Evolutionary conservation across 2,329 filamentous ascomycete genomes (phyloP).

Genomic region (Aschersonia sp.): DNA sequence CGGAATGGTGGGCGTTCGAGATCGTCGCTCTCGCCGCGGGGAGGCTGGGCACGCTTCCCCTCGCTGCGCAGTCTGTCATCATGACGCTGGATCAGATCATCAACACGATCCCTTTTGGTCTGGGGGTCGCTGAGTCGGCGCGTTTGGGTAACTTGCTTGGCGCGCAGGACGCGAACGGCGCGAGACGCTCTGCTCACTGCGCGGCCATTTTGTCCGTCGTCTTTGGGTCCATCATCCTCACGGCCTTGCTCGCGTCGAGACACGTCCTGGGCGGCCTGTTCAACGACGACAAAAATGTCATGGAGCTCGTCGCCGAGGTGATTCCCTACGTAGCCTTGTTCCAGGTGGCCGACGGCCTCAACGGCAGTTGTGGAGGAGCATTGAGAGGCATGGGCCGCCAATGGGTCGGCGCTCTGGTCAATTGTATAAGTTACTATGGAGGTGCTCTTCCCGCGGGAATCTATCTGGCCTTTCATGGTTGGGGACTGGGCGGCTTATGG

Average conservation of each 20-base stretch:
- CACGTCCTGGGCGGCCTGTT: constrained; percentile 66
- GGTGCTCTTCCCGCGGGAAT: constrained; percentile 71
- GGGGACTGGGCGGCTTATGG: constrained; percentile 72
- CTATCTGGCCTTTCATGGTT: constrained; percentile 73
- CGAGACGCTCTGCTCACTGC: constrained; percentile 57
- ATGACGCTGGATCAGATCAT: constrained; percentile 82
- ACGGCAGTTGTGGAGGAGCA: constrained; percentile 70
- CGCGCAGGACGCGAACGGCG: constrained; percentile 47
- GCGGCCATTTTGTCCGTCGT: constrained; percentile 61
- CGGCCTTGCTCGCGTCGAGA: constrained; percentile 54
- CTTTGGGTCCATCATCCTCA: constrained; percentile 52
- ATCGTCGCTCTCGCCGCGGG: constrained; percentile 77
- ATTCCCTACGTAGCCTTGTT: constrained; percentile 82
- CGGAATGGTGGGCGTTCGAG: constrained; percentile 92
- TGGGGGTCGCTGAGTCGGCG: constrained; percentile 68
- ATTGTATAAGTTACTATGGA: constrained; percentile 71
- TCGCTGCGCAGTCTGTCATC: constrained; percentile 76
- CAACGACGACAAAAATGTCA: constrained; percentile 61
- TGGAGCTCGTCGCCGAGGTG: constrained; percentile 59
- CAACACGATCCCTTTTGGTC: constrained; percentile 75
- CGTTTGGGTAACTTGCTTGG: constrained; percentile 72
- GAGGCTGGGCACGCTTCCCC: constrained; percentile 60
- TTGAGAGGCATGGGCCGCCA: constrained; percentile 76
- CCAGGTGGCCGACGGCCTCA: constrained; percentile 79
- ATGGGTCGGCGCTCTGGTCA: constrained; percentile 71